Evolutionary conservation across 192 early-diverging fungal genomes (phyloP).

Genomic region (Chytriomyces confervae): DNA sequence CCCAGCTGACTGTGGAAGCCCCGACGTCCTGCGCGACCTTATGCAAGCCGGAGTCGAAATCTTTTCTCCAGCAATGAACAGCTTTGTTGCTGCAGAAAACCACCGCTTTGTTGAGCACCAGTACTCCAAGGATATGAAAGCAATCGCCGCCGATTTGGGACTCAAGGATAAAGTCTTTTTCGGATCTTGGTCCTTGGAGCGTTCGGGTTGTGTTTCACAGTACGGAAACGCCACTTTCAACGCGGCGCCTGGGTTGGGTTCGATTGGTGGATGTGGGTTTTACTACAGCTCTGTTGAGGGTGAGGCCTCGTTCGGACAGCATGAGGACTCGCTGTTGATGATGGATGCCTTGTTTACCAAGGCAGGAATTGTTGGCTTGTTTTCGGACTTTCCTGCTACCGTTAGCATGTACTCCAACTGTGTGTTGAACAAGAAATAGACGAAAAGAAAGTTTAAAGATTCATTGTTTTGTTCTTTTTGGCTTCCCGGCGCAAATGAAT

Average conservation of each 20-base stretch:
- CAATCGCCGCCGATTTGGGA: neutral
- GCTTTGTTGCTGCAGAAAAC: slow-evolving; percentile 4
- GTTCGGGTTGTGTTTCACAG: slow-evolving; percentile 30
- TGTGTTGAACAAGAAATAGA: slow-evolving; percentile 6
- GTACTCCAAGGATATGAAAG: slow-evolving; percentile 20
- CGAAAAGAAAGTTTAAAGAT: neutral
- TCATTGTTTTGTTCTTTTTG: no score
- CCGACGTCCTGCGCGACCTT: slow-evolving; percentile 10
- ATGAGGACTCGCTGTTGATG: slow-evolving; percentile 20
- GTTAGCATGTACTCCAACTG: slow-evolving; percentile 31
- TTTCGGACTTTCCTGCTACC: slow-evolving; percentile 31
- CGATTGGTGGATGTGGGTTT: slow-evolving; percentile 27
- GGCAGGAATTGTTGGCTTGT: slow-evolving; percentile 20
- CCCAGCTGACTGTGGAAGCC: slow-evolving; percentile 15
- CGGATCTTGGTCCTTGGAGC: slow-evolving; percentile 29
- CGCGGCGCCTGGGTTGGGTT: slow-evolving; percentile 14
- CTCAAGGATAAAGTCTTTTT: slow-evolving; percentile 8
- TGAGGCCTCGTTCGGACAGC: slow-evolving; percentile 15
- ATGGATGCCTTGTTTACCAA: slow-evolving; percentile 23
- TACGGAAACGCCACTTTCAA: slow-evolving; percentile 16
- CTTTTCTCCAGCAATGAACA: slow-evolving; percentile 15
- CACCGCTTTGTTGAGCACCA: slow-evolving; percentile 8
- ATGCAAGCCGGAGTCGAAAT: slow-evolving; percentile 14
- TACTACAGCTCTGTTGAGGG: slow-evolving; percentile 32
- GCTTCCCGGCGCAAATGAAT: no score